phyloP scores from a whole-genome alignment of 345 rosid genomes.

The Draba incana region DNA sequence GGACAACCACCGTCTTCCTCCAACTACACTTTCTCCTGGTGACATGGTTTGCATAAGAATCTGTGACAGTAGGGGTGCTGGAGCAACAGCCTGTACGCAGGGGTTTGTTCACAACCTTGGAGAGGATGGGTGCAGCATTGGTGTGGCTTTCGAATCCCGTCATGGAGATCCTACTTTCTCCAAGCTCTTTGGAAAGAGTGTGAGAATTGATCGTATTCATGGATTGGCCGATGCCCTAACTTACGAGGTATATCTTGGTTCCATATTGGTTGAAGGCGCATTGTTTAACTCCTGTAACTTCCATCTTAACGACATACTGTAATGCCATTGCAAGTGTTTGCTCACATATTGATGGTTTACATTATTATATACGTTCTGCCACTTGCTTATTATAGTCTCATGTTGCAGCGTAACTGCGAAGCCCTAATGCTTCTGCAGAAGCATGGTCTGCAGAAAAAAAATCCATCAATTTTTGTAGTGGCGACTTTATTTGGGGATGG shows the following conservation, averaged over 20 bases:
- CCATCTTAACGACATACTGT: neutral
- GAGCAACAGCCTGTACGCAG: slow-evolving; percentile 83
- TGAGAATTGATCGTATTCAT: slow-evolving; percentile 90
- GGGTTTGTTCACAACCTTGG: slow-evolving; percentile 94
- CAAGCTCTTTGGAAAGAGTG: slow-evolving; percentile 84
- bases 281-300: neutral
- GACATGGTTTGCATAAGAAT: slow-evolving; percentile 96
- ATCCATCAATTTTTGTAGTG: slow-evolving; percentile 71
- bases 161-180: slow-evolving; percentile 98
- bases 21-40: slow-evolving; percentile 94
- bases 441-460: slow-evolving; percentile 85
- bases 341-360: slow-evolving; percentile 15
- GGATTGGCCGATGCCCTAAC: slow-evolving; percentile 95
- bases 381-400: slow-evolving; percentile 25
- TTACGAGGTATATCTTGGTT: slow-evolving; percentile 65
- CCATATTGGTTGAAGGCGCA: neutral
- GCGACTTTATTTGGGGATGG: slow-evolving; percentile 90
- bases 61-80: slow-evolving; percentile 88
- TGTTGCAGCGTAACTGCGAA: slow-evolving; percentile 90
- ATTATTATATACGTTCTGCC: neutral
- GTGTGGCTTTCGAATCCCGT: slow-evolving; percentile 91
- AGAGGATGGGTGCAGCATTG: slow-evolving; percentile 93
- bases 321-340: slow-evolving; percentile 7
- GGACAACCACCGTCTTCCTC: slow-evolving; percentile 85
- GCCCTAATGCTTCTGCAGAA: slow-evolving; percentile 94